Evolutionary conservation across 805 yeast species (phyloP).

Genomic region (Wickerhamiella cacticola): DNA sequence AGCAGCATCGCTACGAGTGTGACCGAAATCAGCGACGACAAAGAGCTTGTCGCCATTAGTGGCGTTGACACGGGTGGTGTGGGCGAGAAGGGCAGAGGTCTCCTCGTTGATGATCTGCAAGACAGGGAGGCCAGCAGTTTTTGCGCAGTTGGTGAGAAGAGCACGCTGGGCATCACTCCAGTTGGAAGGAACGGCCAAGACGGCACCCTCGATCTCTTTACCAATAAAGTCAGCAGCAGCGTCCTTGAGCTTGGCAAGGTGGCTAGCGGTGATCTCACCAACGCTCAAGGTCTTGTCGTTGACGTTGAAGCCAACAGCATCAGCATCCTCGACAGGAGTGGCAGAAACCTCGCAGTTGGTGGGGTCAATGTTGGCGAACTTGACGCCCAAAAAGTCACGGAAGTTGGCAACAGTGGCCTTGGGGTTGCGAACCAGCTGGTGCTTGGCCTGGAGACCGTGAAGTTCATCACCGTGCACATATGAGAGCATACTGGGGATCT

Average conservation of each 20-base stretch:
- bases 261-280: conserved; percentile 72
- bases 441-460: conserved; percentile 92
- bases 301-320: conserved; percentile 54
- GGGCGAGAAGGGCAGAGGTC: conserved; percentile 79
- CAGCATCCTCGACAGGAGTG: conserved; percentile 48
- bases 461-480: conserved; percentile 92
- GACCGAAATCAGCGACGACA: conserved; percentile 95
- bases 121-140: conserved; percentile 62
- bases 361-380: conserved; percentile 57
- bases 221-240: conserved; percentile 95
- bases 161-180: conserved; percentile 62
- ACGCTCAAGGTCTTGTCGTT: conserved; percentile 44
- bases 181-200: conserved; percentile 82
- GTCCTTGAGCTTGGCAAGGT: conserved; percentile 61
- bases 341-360: conserved; percentile 55
- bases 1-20: conserved; percentile 90
- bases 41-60: conserved; percentile 51
- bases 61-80: conserved; percentile 37
- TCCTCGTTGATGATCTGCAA: conserved; percentile 88
- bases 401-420: conserved; percentile 76
- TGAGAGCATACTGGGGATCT: conserved; percentile 84
- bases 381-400: conserved; percentile 81
- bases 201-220: conserved; percentile 63
- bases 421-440: conserved; percentile 85
- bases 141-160: conserved; percentile 49